These are phyloP conservation scores for Macrolepiota albuminosa DNA, from an alignment of 768 basidiomycete species.

Conservation along the genomic window DNA sequence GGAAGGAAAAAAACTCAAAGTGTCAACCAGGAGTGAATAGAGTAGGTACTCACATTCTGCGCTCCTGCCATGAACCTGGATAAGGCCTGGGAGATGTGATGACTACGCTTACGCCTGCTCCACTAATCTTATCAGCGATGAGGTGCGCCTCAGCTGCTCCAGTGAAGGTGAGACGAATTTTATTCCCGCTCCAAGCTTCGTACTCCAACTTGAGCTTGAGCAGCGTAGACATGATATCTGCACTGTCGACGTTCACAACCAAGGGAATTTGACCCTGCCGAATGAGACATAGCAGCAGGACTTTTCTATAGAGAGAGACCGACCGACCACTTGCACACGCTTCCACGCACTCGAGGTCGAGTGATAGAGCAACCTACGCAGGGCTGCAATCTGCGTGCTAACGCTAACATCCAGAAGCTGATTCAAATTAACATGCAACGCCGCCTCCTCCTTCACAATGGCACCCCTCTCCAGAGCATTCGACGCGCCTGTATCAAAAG, in stretches of 20 bases:
- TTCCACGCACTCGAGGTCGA: constrained; percentile 27
- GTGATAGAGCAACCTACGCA: constrained; percentile 42
- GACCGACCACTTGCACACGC: constrained; percentile 32
- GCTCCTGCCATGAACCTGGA: constrained; percentile 60
- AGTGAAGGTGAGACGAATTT: constrained; percentile 43
- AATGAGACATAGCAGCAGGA: background rate
- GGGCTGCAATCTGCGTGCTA: constrained; percentile 57
- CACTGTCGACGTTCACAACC: constrained; percentile 62
- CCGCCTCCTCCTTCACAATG: constrained; percentile 60
- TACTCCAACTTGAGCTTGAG: constrained; percentile 55
- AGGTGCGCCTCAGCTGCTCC: constrained; percentile 61
- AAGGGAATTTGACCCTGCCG: constrained; percentile 54
- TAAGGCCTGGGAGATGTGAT: constrained; percentile 58
- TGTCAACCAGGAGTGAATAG: background rate
- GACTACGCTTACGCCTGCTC: constrained; percentile 67
- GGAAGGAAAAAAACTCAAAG: background rate
- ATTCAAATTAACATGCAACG: constrained; percentile 55
- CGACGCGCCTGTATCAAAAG: constrained; percentile 53
- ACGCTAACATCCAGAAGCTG: constrained; percentile 39
- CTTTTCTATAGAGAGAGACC: constrained; percentile 16
- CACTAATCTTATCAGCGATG: constrained; percentile 57
- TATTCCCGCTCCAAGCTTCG: constrained; percentile 29
- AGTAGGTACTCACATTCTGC: constrained; percentile 46
- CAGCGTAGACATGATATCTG: constrained; percentile 72
- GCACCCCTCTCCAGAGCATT: constrained; percentile 59